Evolutionary conservation across 176 grass and related monocot species (phyloP).

Genomic region (Phoenix roebelenii): DNA sequence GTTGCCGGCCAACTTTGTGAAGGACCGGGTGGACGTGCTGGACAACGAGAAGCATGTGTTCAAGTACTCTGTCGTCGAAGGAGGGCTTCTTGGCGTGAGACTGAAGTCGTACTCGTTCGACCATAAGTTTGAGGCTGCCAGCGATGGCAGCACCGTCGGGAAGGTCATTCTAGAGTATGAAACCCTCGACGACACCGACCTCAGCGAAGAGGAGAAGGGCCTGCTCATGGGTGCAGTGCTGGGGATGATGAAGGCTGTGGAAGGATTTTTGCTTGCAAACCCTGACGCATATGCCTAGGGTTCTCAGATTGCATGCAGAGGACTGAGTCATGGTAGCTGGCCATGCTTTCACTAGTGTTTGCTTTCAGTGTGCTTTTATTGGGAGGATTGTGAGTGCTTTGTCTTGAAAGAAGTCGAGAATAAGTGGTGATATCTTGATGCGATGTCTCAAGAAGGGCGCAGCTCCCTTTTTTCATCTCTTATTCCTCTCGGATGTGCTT

Average conservation of each 20-base stretch:
- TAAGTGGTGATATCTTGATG: too few species aligned
- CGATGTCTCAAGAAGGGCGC: too few species aligned
- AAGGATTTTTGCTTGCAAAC: background rate
- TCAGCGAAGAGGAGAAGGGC: background rate
- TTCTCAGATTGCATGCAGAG: background rate
- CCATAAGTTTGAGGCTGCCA: background rate
- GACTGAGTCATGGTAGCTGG: too few species aligned
- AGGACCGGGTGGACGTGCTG: constrained; percentile 6
- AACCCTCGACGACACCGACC: constrained; percentile 1
- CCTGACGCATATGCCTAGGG: constrained; percentile 4
- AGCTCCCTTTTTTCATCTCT: too few species aligned
- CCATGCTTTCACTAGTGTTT: too few species aligned
- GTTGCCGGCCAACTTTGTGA: background rate
- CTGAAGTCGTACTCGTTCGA: constrained; percentile 8
- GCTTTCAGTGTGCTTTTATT: too few species aligned
- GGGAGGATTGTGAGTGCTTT: too few species aligned
- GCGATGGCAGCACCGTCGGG: background rate
- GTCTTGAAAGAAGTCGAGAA: too few species aligned
- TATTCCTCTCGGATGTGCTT: too few species aligned
- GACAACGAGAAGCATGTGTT: constrained; percentile 1
- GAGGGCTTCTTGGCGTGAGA: constrained; percentile 2
- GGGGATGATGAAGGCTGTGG: constrained; percentile 2
- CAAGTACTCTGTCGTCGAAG: constrained; percentile 7
- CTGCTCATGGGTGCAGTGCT: background rate
- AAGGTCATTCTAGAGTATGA: constrained; percentile 2